Evolutionary conservation across 177 flowering plant species (phyloP).

Genomic region (Vitis hybrid): DNA sequence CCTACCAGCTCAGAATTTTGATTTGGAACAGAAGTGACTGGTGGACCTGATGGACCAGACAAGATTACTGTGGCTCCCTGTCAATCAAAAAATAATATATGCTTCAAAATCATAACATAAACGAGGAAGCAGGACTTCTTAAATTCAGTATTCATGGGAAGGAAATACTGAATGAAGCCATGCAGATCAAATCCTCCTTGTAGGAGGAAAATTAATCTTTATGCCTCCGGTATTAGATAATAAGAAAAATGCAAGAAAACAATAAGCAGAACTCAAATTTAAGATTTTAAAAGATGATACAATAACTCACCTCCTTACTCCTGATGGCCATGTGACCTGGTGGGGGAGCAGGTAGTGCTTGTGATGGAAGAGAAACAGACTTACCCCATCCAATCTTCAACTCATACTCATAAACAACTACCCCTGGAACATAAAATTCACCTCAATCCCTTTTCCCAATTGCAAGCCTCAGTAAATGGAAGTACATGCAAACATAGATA

Average conservation of each 20-base stretch:
- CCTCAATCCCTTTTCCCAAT: background rate
- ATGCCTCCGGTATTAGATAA: background rate
- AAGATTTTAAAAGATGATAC: background rate
- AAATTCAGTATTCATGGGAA: background rate
- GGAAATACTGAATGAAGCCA: background rate
- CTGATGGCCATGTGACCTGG: constrained; percentile 99
- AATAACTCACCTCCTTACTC: constrained; percentile 83
- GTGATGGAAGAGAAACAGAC: constrained; percentile 95
- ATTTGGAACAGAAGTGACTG: constrained; percentile 79
- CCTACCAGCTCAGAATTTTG: constrained; percentile 93
- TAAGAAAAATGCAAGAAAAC: background rate
- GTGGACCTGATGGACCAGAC: constrained; percentile 98
- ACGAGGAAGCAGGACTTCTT: background rate
- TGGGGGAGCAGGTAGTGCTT: constrained; percentile 98
- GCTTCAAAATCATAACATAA: constrained; percentile 5
- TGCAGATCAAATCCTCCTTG: background rate
- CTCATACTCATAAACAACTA: constrained; percentile 96
- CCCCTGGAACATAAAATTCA: constrained; percentile 50
- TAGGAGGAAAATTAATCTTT: background rate
- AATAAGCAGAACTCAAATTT: background rate
- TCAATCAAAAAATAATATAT: constrained; percentile 17
- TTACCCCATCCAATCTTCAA: constrained; percentile 99
- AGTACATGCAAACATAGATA: background rate
- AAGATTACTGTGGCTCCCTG: constrained; percentile 93
- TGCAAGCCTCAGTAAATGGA: background rate